phyloP scores from a whole-genome alignment of 2,329 filamentous ascomycete species.

The Byssochlamys sp. region DNA sequence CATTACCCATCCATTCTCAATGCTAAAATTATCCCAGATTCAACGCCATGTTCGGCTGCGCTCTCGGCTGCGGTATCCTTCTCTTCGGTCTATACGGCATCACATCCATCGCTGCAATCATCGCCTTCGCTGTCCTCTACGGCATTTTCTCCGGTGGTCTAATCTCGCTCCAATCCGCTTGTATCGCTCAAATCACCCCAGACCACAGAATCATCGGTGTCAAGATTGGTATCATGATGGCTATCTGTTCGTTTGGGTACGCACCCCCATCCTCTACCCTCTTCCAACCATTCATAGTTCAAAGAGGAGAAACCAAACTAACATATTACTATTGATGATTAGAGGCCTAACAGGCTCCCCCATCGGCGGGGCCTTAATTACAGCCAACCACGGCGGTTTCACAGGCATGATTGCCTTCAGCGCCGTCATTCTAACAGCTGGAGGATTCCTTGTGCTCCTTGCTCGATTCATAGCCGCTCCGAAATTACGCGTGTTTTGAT shows the following conservation, averaged over 20 bases:
- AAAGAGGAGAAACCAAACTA: neutral
- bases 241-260: constrained; percentile 2
- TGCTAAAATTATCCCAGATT: neutral
- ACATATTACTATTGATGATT: neutral
- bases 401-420: neutral
- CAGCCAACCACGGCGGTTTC: neutral
- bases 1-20: neutral
- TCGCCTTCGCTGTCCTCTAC: neutral
- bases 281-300: neutral
- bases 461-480: neutral
- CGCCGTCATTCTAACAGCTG: neutral
- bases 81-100: neutral
- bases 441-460: neutral
- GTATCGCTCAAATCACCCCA: constrained; percentile 4
- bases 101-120: neutral
- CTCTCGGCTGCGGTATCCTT: neutral
- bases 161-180: constrained; percentile 4
- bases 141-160: constrained; percentile 1
- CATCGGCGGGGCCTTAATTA: constrained; percentile 1
- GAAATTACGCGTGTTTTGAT: neutral
- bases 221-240: constrained; percentile 4
- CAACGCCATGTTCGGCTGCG: neutral
- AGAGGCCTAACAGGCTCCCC: constrained; percentile 1
- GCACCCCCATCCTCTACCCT: neutral
- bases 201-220: constrained; percentile 3